These are phyloP conservation scores for Tolypocladium cylindrosporum DNA, from an alignment of 2,329 filamentous ascomycete species.

Conservation along the genomic window DNA sequence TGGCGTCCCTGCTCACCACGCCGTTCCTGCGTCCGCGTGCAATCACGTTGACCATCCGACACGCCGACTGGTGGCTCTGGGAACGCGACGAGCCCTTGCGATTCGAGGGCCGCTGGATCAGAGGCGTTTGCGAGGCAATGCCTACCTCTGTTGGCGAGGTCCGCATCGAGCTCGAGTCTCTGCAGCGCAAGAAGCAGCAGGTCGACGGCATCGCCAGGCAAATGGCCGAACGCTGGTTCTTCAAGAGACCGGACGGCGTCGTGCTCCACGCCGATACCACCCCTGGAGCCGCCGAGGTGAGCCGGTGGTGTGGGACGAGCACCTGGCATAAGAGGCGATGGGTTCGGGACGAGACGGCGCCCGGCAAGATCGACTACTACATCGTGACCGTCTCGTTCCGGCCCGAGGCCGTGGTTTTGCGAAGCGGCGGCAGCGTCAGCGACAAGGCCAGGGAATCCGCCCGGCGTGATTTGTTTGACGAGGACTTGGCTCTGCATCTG, in stretches of 20 bases:
- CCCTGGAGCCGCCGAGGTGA: conserved; percentile 13
- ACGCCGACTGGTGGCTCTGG: conserved; percentile 40
- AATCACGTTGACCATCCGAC: conserved; percentile 35
- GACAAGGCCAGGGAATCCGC: conserved; percentile 1
- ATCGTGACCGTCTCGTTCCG: conserved; percentile 28
- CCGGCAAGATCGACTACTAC: conserved; percentile 31
- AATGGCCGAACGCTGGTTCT: conserved; percentile 23
- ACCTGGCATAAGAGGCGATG: conserved; percentile 26
- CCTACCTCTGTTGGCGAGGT: conserved; percentile 26
- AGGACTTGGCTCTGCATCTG: neutral
- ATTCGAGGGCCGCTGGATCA: conserved; percentile 28
- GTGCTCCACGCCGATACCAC: conserved; percentile 19
- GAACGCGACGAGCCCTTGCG: conserved; percentile 23
- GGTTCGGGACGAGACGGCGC: conserved; percentile 29
- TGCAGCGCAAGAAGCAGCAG: conserved; percentile 33
- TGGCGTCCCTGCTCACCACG: conserved; percentile 16
- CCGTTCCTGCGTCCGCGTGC: conserved; percentile 20
- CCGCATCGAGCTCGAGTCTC: conserved; percentile 35
- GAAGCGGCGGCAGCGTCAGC: conserved; percentile 8
- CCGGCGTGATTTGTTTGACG: neutral
- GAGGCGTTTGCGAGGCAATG: conserved; percentile 10
- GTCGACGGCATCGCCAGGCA: conserved; percentile 31
- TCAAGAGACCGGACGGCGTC: conserved; percentile 20
- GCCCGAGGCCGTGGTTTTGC: conserved; percentile 8
- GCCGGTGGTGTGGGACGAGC: conserved; percentile 34